A percentile compares a stretch with the other conserved stretches of the same genome.
These are phyloP conservation scores for Kodamaea leandrae DNA, from an alignment of 805 yeast species.

Conservation along the genomic window DNA sequence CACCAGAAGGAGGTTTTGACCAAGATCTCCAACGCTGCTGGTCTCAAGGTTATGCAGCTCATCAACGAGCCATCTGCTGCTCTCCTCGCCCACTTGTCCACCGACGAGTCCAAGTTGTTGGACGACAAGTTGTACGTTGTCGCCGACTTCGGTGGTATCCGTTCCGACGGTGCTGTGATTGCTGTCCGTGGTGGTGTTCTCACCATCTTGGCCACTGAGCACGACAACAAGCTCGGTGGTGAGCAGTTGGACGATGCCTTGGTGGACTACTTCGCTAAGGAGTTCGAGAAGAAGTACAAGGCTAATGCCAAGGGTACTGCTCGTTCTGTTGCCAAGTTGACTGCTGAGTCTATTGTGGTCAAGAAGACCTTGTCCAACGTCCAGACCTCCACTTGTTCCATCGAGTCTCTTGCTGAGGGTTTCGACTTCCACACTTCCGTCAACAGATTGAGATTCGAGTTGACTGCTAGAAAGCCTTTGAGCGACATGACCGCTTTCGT, in stretches of 20 bases:
- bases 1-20: conserved; percentile 65
- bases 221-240: conserved; percentile 84
- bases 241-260: conserved; percentile 76
- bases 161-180: conserved; percentile 93
- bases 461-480: conserved; percentile 76
- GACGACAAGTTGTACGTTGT: conserved; percentile 82
- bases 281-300: conserved; percentile 85
- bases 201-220: conserved; percentile 83
- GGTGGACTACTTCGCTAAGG: conserved; percentile 83
- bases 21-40: conserved; percentile 65
- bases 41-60: conserved; percentile 77
- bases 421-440: conserved; percentile 88
- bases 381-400: conserved; percentile 82
- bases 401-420: conserved; percentile 93
- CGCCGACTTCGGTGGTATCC: conserved; percentile 94
- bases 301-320: conserved; percentile 76
- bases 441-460: conserved; percentile 91
- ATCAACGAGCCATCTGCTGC: conserved; percentile 94
- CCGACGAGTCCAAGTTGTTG: conserved; percentile 42
- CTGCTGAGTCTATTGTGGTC: conserved; percentile 75
- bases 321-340: conserved; percentile 85
- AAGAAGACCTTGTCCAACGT: conserved; percentile 93
- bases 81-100: conserved; percentile 70
- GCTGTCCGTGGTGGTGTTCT: conserved; percentile 92
- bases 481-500: conserved; percentile 74